phyloP scores from a whole-genome alignment of 352 stramenopile species.

The Phytophthora kernoviae region DNA sequence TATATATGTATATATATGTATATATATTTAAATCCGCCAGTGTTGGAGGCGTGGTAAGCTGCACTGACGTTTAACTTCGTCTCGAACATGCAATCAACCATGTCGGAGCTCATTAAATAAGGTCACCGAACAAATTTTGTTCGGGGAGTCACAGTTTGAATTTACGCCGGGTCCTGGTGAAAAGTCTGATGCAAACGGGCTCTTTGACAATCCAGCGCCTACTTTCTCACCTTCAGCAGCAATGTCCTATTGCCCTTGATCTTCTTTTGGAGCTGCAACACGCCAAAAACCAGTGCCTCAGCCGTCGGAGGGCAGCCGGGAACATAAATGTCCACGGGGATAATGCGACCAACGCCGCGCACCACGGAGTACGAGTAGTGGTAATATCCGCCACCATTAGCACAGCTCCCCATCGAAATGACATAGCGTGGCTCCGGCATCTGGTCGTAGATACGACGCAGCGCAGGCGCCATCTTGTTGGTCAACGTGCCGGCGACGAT shows the following conservation, averaged over 20 bases:
- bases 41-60: too few species aligned
- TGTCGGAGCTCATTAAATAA: too few species aligned
- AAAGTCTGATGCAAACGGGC: too few species aligned
- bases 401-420: conserved; percentile 98
- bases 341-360: conserved; percentile 96
- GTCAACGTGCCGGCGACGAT: conserved; percentile 99
- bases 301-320: conserved; percentile 98
- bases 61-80: too few species aligned
- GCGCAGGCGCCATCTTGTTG: conserved; percentile 99
- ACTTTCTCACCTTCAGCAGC: conserved; percentile 97
- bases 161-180: too few species aligned
- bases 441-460: conserved; percentile 98
- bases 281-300: conserved; percentile 97
- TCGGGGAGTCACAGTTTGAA: too few species aligned
- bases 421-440: conserved; percentile 99
- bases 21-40: too few species aligned
- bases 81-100: too few species aligned
- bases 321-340: conserved; percentile 99
- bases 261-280: conserved; percentile 99
- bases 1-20: too few species aligned
- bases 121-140: too few species aligned
- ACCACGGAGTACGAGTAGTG: conserved; percentile 99
- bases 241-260: conserved; percentile 98
- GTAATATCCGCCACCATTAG: conserved; percentile 95
- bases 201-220: too few species aligned